Conservation (phyloP, 1,139 yeast species). For the Geotrichum europaeum region DNA sequence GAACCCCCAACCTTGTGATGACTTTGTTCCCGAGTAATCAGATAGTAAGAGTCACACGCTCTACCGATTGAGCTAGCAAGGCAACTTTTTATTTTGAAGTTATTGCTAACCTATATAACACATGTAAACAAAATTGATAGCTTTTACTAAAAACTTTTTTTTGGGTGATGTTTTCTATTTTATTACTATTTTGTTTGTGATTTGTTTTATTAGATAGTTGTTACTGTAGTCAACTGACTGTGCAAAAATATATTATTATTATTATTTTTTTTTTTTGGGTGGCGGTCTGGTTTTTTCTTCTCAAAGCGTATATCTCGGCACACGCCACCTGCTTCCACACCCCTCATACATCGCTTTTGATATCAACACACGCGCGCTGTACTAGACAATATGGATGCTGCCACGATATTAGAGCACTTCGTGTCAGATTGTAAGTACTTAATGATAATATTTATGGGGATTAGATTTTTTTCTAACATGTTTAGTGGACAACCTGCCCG, state of each 20-base stretch:
- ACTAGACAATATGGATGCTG: constrained; percentile 54
- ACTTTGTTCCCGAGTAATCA: neutral
- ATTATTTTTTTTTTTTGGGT: neutral
- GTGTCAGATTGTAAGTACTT: constrained; percentile 47
- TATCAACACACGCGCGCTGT: neutral
- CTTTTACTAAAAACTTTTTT: too few relatives aligned
- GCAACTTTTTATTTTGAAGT: neutral
- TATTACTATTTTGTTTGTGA: too few relatives aligned
- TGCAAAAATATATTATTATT: too few relatives aligned
- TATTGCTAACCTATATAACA: neutral
- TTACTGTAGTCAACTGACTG: too few relatives aligned
- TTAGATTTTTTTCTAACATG: neutral
- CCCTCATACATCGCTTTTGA: neutral
- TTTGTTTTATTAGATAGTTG: too few relatives aligned
- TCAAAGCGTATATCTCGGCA: neutral
- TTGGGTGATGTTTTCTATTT: too few relatives aligned
- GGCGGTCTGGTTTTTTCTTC: neutral
- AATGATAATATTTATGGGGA: neutral
- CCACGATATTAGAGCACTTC: constrained; percentile 66
- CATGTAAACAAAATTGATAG: too few relatives aligned
- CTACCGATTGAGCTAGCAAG: constrained; percentile 10
- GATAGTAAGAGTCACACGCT: constrained; percentile 8
- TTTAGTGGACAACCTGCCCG: constrained; percentile 70
- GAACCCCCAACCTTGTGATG: constrained; percentile 11
- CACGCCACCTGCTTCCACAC: neutral